Conservation (phyloP, 2,329 filamentous ascomycete genomes). For the Talaromyces sp. region DNA sequence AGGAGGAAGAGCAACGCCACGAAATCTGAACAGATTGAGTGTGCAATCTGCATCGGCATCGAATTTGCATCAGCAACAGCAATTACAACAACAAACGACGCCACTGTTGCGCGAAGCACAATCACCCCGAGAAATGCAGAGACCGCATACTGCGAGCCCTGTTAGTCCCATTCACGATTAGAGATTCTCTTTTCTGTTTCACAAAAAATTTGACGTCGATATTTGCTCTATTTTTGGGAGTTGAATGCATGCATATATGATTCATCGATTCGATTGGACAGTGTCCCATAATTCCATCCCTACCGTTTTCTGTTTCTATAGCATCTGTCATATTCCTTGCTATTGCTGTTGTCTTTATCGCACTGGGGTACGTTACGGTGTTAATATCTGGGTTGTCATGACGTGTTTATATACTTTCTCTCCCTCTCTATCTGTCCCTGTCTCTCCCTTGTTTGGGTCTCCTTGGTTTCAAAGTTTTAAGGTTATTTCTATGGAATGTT, state of each 20-base stretch:
- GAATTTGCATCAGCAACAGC: conserved; percentile 6
- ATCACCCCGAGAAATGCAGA: not conserved
- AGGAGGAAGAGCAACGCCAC: conserved; percentile 7
- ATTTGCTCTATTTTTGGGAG: not conserved
- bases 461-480: not conserved
- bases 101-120: not conserved
- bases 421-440: not conserved
- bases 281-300: not conserved
- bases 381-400: not conserved
- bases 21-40: conserved; percentile 3
- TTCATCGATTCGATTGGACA: not conserved
- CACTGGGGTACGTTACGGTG: not conserved
- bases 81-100: not conserved
- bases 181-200: not conserved
- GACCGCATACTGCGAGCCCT: conserved; percentile 3
- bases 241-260: conserved; percentile 6
- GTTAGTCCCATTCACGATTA: conserved; percentile 14
- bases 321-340: not conserved
- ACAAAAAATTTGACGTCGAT: not conserved
- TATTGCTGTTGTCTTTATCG: not conserved
- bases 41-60: conserved; percentile 8
- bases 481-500: conserved; percentile 3
- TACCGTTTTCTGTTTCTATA: not conserved
- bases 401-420: conserved; percentile 4
- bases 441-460: not conserved